phyloP scores from a whole-genome alignment of 352 stramenopile species.

The Phytophthora chlamydospora region DNA sequence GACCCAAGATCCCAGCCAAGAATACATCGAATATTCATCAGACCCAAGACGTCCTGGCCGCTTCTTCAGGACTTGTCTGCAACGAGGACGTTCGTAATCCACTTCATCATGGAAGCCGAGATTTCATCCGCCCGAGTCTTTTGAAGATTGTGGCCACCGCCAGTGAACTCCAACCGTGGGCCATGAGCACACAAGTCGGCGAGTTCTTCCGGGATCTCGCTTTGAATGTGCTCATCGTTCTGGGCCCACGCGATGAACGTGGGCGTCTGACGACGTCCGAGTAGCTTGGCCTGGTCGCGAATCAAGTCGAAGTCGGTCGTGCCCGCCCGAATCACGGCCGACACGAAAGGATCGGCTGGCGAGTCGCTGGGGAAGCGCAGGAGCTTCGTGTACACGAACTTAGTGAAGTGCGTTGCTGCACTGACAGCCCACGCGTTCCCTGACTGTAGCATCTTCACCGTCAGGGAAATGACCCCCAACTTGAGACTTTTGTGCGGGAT shows the following conservation, averaged over 20 bases:
- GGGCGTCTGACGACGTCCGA: slow-evolving; percentile 33
- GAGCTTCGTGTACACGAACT: slow-evolving; percentile 48
- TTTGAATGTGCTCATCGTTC: slow-evolving; percentile 44
- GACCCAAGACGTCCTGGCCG: too few relatives aligned
- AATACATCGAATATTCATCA: too few relatives aligned
- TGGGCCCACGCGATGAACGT: slow-evolving; percentile 49
- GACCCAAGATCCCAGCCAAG: too few relatives aligned
- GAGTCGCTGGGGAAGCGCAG: slow-evolving; percentile 41
- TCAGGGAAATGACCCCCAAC: slow-evolving; percentile 18
- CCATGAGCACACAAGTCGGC: slow-evolving; percentile 19
- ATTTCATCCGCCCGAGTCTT: slow-evolving; percentile 50
- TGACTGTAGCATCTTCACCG: slow-evolving; percentile 33
- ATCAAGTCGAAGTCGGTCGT: slow-evolving; percentile 47
- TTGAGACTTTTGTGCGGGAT: slow-evolving; percentile 43
- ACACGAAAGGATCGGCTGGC: slow-evolving; percentile 42
- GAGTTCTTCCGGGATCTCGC: slow-evolving; percentile 35
- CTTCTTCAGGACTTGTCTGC: not conserved
- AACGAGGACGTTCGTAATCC: slow-evolving; percentile 16
- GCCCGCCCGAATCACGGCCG: slow-evolving; percentile 37
- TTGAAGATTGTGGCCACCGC: slow-evolving; percentile 59
- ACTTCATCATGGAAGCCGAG: slow-evolving; percentile 27
- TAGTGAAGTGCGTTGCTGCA: slow-evolving; percentile 30
- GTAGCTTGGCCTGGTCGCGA: slow-evolving; percentile 24
- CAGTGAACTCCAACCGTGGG: slow-evolving; percentile 42
- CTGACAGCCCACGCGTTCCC: slow-evolving; percentile 15